These are phyloP conservation scores for Talaromyces funiculosus DNA, from an alignment of 2,329 filamentous ascomycete species.

Conservation along the genomic window DNA sequence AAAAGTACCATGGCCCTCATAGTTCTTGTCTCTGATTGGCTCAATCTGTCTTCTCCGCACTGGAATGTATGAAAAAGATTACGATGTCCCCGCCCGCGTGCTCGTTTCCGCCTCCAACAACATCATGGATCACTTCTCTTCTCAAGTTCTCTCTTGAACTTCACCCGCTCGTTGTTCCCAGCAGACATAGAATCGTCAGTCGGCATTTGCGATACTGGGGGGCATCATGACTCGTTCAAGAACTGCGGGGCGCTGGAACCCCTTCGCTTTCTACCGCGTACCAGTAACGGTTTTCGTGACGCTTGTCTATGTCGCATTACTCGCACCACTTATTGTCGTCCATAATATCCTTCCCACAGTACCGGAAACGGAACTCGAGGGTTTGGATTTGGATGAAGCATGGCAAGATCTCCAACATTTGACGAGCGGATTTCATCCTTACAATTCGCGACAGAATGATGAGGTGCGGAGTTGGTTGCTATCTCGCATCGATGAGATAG, in stretches of 20 bases:
- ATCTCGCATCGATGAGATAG: conserved; percentile 62
- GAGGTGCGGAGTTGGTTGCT: conserved; percentile 72
- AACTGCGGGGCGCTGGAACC: conserved; percentile 31
- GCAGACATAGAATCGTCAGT: neutral
- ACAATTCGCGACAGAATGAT: conserved; percentile 81
- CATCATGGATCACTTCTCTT: neutral
- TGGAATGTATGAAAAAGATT: conserved; percentile 1
- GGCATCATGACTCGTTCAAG: conserved; percentile 31
- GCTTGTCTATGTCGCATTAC: conserved; percentile 68
- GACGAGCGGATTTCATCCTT: conserved; percentile 74
- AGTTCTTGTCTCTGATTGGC: neutral
- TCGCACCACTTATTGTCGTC: conserved; percentile 65
- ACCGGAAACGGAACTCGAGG: conserved; percentile 53
- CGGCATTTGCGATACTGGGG: conserved; percentile 2
- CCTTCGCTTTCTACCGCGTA: conserved; percentile 69
- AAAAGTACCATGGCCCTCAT: neutral
- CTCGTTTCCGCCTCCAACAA: neutral
- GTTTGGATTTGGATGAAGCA: conserved; percentile 76
- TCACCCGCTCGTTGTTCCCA: neutral
- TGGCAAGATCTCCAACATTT: conserved; percentile 78
- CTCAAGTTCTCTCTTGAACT: neutral
- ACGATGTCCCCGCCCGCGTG: conserved; percentile 5
- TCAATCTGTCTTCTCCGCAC: neutral
- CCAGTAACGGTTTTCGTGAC: conserved; percentile 78
- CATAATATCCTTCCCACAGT: conserved; percentile 70